Evolutionary conservation across 2,329 filamentous ascomycete species (phyloP).

Genomic region (Alternaria sp.): DNA sequence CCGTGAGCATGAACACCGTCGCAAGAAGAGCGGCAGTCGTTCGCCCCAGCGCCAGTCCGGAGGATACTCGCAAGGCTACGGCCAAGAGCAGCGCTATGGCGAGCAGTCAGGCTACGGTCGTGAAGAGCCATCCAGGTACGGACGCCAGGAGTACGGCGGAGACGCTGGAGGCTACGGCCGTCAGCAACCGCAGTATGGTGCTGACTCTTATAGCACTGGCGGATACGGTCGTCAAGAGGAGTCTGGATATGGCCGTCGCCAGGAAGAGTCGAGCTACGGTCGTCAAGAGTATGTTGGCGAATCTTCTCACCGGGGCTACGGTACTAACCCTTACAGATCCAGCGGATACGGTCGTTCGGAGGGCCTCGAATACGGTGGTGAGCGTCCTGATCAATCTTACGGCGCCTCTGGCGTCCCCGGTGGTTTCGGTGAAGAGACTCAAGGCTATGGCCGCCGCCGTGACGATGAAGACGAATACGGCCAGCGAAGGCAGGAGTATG

Average conservation of each 20-base stretch:
- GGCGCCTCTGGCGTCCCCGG: constrained; percentile 17
- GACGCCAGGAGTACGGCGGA: not conserved
- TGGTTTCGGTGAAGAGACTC: constrained; percentile 19
- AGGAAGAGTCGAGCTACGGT: not conserved
- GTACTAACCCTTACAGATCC: constrained; percentile 14
- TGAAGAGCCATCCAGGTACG: not conserved
- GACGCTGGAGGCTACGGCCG: constrained; percentile 11
- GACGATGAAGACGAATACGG: constrained; percentile 24
- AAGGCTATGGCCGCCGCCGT: constrained; percentile 11
- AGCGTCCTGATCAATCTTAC: constrained; percentile 14
- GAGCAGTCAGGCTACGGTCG: constrained; percentile 8
- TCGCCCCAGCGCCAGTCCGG: constrained; percentile 32
- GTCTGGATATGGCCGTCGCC: constrained; percentile 9
- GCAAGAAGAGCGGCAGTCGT: constrained; percentile 28
- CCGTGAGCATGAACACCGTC: constrained; percentile 22
- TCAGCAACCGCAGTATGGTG: constrained; percentile 2
- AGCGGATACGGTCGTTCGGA: constrained; percentile 19
- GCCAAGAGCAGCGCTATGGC: constrained; percentile 34
- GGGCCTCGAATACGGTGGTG: constrained; percentile 16
- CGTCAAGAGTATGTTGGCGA: constrained; percentile 1
- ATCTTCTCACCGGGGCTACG: not conserved
- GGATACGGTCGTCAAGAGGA: constrained; percentile 12
- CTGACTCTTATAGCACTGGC: constrained; percentile 6
- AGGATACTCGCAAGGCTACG: constrained; percentile 26
- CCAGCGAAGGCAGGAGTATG: constrained; percentile 22